Conservation (phyloP, 2,329 filamentous ascomycete genomes). For the Pestalotiopsis sp. region DNA sequence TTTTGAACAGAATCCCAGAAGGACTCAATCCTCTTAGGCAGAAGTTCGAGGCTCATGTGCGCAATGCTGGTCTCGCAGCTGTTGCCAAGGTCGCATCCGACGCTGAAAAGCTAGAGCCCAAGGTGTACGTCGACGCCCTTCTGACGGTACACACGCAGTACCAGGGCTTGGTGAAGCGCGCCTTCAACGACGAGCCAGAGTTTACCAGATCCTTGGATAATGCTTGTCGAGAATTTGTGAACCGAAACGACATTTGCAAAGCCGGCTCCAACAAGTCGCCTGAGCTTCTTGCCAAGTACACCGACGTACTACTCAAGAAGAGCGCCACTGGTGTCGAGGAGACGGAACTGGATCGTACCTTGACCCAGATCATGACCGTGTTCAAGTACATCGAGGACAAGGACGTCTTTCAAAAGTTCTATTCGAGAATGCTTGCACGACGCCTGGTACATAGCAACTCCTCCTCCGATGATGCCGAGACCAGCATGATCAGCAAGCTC, state of each 20-base stretch:
- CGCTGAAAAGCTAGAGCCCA: constrained; percentile 89
- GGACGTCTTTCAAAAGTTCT: constrained; percentile 99
- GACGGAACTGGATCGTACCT: constrained; percentile 84
- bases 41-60: constrained; percentile 89
- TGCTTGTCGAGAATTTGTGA: constrained; percentile 96
- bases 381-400: constrained; percentile 99
- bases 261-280: constrained; percentile 91
- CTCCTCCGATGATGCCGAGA: constrained; percentile 95
- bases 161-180: constrained; percentile 84
- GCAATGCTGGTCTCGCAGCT: constrained; percentile 84
- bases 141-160: constrained; percentile 95
- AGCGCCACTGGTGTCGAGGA: constrained; percentile 92
- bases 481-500: constrained; percentile 98
- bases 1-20: constrained; percentile 86
- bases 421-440: constrained; percentile 94
- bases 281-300: constrained; percentile 93
- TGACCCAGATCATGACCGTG: constrained; percentile 96
- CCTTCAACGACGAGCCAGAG: constrained; percentile 94
- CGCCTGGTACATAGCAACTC: constrained; percentile 94
- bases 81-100: constrained; percentile 90
- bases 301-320: constrained; percentile 90
- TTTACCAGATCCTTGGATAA: constrained; percentile 97
- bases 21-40: constrained; percentile 86
- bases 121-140: constrained; percentile 93
- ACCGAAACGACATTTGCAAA: constrained; percentile 95